These are phyloP conservation scores for Candida alai DNA, from an alignment of 805 yeast species.

Conservation along the genomic window DNA sequence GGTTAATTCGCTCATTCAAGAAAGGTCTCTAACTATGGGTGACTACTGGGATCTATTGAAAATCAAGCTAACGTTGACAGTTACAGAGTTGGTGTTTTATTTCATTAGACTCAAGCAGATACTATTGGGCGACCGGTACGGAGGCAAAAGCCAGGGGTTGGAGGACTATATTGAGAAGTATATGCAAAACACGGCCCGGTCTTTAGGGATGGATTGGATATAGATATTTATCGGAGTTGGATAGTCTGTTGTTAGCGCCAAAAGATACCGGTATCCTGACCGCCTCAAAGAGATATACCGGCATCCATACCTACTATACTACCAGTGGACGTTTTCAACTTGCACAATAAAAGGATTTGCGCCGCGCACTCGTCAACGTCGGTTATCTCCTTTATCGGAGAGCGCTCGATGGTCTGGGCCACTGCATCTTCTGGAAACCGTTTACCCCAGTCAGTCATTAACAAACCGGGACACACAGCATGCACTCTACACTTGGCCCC, in stretches of 20 bases:
- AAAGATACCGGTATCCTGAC: background rate
- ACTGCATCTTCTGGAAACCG: conserved; percentile 16
- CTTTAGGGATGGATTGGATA: conserved; percentile 38
- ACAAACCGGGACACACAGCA: conserved; percentile 16
- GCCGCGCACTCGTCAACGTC: conserved; percentile 25
- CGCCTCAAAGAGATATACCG: conserved; percentile 14
- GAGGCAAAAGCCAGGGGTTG: conserved; percentile 31
- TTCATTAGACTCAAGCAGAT: conserved; percentile 30
- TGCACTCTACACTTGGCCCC: conserved; percentile 17
- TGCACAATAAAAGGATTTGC: conserved; percentile 18
- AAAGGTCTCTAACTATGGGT: conserved; percentile 8
- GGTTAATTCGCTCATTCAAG: conserved; percentile 18
- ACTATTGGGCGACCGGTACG: conserved; percentile 27
- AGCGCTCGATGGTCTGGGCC: conserved; percentile 10
- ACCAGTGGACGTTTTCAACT: conserved; percentile 21
- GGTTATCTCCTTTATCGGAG: conserved; percentile 18
- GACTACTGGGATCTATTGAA: conserved; percentile 16
- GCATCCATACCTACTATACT: conserved; percentile 22
- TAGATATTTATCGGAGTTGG: conserved; percentile 6
- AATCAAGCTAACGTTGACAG: conserved; percentile 20
- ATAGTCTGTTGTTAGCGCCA: background rate
- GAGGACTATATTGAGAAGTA: conserved; percentile 46
- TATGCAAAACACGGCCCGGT: conserved; percentile 38
- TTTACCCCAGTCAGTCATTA: conserved; percentile 25
- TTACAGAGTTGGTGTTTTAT: conserved; percentile 31